A percentile compares a stretch with the other conserved stretches of the same genome.
phyloP scores from a whole-genome alignment of 768 basidiomycete species.

The Lactarius hatsudake region DNA sequence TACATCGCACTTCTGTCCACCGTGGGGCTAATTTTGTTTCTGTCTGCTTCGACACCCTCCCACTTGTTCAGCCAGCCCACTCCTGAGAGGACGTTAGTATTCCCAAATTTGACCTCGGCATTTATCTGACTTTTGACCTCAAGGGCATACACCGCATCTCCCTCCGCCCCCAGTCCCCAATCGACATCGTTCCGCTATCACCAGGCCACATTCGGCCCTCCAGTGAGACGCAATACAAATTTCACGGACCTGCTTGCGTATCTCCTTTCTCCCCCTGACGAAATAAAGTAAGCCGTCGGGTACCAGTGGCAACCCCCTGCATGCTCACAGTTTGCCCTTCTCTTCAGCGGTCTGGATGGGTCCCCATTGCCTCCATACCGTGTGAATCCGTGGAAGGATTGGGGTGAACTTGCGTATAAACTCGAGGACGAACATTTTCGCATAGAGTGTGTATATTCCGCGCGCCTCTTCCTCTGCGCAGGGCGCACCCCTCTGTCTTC shows the following conservation, averaged over 20 bases:
- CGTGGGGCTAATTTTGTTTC: neutral
- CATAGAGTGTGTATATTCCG: slow-evolving; percentile 66
- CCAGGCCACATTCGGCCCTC: slow-evolving; percentile 37
- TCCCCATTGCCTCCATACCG: slow-evolving; percentile 22
- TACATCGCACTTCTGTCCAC: neutral
- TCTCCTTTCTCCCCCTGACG: slow-evolving; percentile 73
- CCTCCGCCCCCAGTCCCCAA: slow-evolving; percentile 32
- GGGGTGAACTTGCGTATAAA: slow-evolving; percentile 73
- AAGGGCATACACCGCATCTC: slow-evolving; percentile 28
- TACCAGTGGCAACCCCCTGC: neutral
- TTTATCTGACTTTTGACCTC: slow-evolving; percentile 1
- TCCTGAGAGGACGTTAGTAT: slow-evolving; percentile 24
- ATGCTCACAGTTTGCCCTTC: neutral
- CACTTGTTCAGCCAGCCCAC: slow-evolving; percentile 11
- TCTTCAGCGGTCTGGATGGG: slow-evolving; percentile 16
- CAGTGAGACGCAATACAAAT: slow-evolving; percentile 54
- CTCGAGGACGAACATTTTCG: slow-evolving; percentile 72
- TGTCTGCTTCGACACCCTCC: neutral
- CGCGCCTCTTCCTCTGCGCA: neutral
- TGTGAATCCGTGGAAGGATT: slow-evolving; percentile 51
- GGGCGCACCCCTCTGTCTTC: neutral
- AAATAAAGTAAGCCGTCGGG: slow-evolving; percentile 35
- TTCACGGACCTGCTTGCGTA: slow-evolving; percentile 67
- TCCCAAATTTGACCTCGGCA: neutral
- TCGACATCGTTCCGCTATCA: slow-evolving; percentile 31